A percentile compares a stretch with the other conserved stretches of the same genome.
Evolutionary conservation across 768 basidiomycete species (phyloP).

Genomic region (Panaeolus cyanescens): DNA sequence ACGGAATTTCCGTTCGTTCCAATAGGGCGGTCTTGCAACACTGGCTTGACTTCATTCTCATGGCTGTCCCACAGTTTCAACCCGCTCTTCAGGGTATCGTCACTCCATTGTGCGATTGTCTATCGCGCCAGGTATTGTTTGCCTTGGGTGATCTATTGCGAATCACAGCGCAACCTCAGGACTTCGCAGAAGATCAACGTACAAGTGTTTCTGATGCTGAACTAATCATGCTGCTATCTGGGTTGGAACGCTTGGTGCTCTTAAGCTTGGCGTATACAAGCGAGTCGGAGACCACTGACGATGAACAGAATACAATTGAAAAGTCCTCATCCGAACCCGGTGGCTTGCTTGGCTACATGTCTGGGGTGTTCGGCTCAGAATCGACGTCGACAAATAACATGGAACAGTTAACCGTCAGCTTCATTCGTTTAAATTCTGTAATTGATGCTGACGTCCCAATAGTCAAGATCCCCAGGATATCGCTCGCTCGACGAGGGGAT

Average conservation of each 20-base stretch:
- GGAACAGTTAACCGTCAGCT: constrained; percentile 60
- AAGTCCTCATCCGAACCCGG: constrained; percentile 53
- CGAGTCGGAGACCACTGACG: constrained; percentile 52
- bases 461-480: constrained; percentile 78
- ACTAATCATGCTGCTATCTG: constrained; percentile 81
- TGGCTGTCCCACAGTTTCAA: constrained; percentile 87
- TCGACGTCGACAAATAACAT: constrained; percentile 43
- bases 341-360: constrained; percentile 87
- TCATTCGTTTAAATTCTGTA: background rate
- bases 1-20: constrained; percentile 68
- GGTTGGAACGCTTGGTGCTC: constrained; percentile 79
- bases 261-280: constrained; percentile 65
- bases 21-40: constrained; percentile 89
- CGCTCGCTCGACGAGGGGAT: constrained; percentile 80
- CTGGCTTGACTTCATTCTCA: constrained; percentile 95
- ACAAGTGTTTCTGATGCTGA: constrained; percentile 75
- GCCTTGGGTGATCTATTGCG: constrained; percentile 57
- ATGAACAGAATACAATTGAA: constrained; percentile 55
- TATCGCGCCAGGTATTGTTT: constrained; percentile 68
- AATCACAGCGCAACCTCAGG: constrained; percentile 36
- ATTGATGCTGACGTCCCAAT: constrained; percentile 6
- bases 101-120: constrained; percentile 74
- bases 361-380: constrained; percentile 88
- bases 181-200: constrained; percentile 41
- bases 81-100: constrained; percentile 67